Conservation (phyloP, 306 rosid species). For the Prunus mira region DNA sequence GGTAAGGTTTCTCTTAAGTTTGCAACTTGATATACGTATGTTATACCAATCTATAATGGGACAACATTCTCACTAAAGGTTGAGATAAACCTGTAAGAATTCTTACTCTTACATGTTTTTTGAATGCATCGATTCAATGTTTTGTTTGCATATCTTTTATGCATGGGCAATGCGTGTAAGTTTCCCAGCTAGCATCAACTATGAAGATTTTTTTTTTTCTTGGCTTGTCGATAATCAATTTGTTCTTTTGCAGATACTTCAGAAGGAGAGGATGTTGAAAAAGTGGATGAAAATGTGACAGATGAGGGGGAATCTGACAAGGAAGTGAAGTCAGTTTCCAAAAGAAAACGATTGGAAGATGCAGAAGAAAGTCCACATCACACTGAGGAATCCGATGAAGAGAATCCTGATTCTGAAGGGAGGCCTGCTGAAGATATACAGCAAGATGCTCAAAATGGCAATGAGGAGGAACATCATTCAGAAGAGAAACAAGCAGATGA, state of each 20-base stretch:
- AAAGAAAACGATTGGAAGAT: slow-evolving; percentile 34
- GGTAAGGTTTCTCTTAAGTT: slow-evolving; percentile 45
- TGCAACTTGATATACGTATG: not conserved
- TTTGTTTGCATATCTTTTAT: not conserved
- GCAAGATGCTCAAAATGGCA: slow-evolving; percentile 39
- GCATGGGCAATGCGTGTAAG: slow-evolving; percentile 6
- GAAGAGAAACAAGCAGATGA: slow-evolving; percentile 53
- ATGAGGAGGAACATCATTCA: slow-evolving; percentile 38
- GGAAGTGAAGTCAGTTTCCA: slow-evolving; percentile 47
- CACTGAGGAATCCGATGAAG: slow-evolving; percentile 49
- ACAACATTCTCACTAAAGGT: not conserved
- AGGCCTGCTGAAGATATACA: slow-evolving; percentile 43
- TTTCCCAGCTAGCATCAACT: not conserved
- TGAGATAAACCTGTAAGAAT: not conserved
- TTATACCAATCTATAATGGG: not conserved
- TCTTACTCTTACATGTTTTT: not conserved
- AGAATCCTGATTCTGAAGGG: slow-evolving; percentile 40
- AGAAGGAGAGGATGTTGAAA: slow-evolving; percentile 54
- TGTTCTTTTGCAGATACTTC: slow-evolving; percentile 47
- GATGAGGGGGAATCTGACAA: slow-evolving; percentile 45
- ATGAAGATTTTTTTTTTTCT: not conserved
- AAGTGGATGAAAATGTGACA: slow-evolving; percentile 29
- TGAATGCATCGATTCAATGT: not conserved
- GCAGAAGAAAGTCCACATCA: slow-evolving; percentile 27
- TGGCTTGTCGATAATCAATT: slow-evolving; percentile 7